Base-by-base conservation (phyloP, 2,329 filamentous ascomycete species). In the Fusarium sp. region DNA sequence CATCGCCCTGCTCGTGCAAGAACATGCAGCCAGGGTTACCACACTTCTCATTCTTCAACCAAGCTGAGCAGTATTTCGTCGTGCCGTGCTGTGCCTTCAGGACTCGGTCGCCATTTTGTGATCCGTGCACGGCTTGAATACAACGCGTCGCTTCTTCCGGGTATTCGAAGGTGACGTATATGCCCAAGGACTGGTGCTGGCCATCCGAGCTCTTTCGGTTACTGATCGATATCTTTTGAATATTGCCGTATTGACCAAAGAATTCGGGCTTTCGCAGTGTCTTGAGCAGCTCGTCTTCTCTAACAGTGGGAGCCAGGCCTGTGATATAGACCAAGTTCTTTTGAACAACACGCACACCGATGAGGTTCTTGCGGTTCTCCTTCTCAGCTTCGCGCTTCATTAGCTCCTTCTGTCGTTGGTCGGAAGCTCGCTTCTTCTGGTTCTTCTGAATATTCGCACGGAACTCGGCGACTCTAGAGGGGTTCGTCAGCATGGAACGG, bases 271-370 rank as follows among this genome's bases (percentile, higher is more conserved):
- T 94, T 57, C 96, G 90, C 46, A 99, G 83, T 0, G 94, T 97
- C 79, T 95, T 93, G 46, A 98, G 86, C 5, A 99, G 84, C 72
- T 95, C 93, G 77, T 98, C 94, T 80, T 99, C 96, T 67, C 93
- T 91, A 65, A 96, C 93, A 33, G 91, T 94, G 14, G 96, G 96
- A 66, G 92, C 96, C 26, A 99, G 85, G 50, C 96, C 96, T 35
- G 96, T 97, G 67, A 99, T 95, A 79, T 99, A 99, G 68, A 99
- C 96, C 45, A 99, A 88, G 77, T 99, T 99, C 83, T 98, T 98
- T 81, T 99, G 96, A 40, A 98, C 93, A 44, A 99, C 96, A 48
- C 96, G 89, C 48, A 99, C 92, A 58, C 96, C 96, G 54, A 97
- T 93, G 28, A 99, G 87, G 76, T 97, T 97, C 79, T 98, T 98